Evolutionary conservation across 345 rosid genomes (phyloP).

Genomic region (Cardamine occulta): DNA sequence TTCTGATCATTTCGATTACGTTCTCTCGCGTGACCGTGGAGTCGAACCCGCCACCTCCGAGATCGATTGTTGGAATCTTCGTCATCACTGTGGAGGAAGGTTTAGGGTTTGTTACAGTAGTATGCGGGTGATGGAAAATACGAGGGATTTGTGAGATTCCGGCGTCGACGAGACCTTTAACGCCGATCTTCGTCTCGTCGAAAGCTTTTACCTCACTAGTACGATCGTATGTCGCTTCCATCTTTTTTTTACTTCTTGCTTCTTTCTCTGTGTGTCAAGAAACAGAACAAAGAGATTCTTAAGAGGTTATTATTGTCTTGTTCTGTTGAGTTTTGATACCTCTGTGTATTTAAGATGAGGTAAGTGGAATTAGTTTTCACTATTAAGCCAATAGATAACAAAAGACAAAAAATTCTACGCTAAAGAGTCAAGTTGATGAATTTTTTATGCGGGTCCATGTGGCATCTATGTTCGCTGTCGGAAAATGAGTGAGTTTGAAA

Average conservation of each 20-base stretch:
- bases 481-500: neutral
- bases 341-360: neutral
- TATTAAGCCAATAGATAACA: neutral
- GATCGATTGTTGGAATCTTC: slow-evolving; percentile 41
- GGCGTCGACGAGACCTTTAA: slow-evolving; percentile 45
- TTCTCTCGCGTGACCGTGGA: neutral
- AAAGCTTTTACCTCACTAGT: slow-evolving; percentile 38
- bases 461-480: neutral
- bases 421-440: neutral
- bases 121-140: slow-evolving; percentile 32
- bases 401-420: neutral
- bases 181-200: slow-evolving; percentile 42
- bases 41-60: slow-evolving; percentile 26
- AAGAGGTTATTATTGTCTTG: neutral
- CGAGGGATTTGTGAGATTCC: slow-evolving; percentile 37
- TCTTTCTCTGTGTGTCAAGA: neutral
- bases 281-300: neutral
- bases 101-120: neutral
- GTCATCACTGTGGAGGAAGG: neutral
- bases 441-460: neutral
- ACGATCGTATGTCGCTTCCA: slow-evolving; percentile 32
- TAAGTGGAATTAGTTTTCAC: neutral
- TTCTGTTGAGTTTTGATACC: neutral
- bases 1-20: neutral
- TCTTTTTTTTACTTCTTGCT: neutral